Evolutionary conservation across 129 eudicot species (phyloP).

Genomic region (Chrysanthemum lavandulifolium): DNA sequence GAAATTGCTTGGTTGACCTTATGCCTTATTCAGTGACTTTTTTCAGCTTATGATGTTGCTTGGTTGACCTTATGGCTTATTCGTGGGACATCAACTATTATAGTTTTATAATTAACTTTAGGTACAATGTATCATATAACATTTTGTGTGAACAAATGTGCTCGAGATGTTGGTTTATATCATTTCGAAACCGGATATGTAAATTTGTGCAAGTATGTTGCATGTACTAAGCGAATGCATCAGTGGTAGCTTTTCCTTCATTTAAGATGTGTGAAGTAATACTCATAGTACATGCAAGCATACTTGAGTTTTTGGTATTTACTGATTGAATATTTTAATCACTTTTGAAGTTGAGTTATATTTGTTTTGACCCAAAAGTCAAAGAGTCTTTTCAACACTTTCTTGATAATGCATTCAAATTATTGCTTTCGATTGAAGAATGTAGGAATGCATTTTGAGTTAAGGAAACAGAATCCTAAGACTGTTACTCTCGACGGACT

Average conservation of each 20-base stretch:
- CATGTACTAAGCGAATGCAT: slow-evolving; percentile 88
- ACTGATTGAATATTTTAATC: too few relatives aligned
- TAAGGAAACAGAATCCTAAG: not conserved
- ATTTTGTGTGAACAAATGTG: not conserved
- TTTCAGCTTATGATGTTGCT: too few relatives aligned
- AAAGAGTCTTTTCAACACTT: not conserved
- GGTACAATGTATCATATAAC: too few relatives aligned
- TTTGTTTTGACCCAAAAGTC: slow-evolving; percentile 4
- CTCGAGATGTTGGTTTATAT: slow-evolving; percentile 7
- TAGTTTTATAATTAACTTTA: too few relatives aligned
- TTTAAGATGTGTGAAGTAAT: not conserved
- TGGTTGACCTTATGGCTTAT: too few relatives aligned
- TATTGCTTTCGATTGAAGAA: slow-evolving; percentile 14
- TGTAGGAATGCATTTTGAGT: not conserved
- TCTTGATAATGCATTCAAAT: not conserved
- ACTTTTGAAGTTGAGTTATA: not conserved
- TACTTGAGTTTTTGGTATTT: too few relatives aligned
- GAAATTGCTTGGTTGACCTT: too few relatives aligned
- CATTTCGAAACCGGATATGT: slow-evolving; percentile 94
- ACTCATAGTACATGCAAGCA: not conserved
- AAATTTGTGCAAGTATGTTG: slow-evolving; percentile 93
- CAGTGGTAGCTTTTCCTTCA: slow-evolving; percentile 33
- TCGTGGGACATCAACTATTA: too few relatives aligned
- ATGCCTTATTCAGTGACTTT: too few relatives aligned
- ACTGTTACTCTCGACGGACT: not conserved